Evolutionary conservation across 495 filamentous ascomycete species (phyloP).

Genomic region (Aspergillus asperescens): DNA sequence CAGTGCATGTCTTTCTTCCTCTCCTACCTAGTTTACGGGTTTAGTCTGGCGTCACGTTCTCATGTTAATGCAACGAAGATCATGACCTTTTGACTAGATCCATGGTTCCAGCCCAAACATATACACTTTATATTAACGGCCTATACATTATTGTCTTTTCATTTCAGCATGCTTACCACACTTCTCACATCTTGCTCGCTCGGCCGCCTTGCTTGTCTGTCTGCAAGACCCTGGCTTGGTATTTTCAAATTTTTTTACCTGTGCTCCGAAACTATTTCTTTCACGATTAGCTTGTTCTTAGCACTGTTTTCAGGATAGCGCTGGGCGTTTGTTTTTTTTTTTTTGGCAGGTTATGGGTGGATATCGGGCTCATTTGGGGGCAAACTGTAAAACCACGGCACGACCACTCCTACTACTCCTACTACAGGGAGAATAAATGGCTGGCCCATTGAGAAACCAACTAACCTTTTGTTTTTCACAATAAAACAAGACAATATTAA

Average conservation of each 20-base stretch:
- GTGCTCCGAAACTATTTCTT: neutral
- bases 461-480: neutral
- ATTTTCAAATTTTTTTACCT: neutral
- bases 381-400: neutral
- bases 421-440: neutral
- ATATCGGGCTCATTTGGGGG: neutral
- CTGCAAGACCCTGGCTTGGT: neutral
- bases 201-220: neutral
- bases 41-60: slow-evolving; percentile 34
- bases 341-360: neutral
- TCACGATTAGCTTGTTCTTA: neutral
- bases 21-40: slow-evolving; percentile 20
- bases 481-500: no score
- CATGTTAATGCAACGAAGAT: slow-evolving; percentile 46
- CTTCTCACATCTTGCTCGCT: neutral
- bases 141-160: slow-evolving; percentile 5
- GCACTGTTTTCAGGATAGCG: neutral
- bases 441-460: neutral
- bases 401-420: neutral
- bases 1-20: slow-evolving; percentile 23
- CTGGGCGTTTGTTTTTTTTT: neutral
- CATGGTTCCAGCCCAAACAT: slow-evolving; percentile 16
- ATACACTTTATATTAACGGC: slow-evolving; percentile 14
- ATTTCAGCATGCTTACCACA: neutral
- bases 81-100: slow-evolving; percentile 31